A percentile compares a stretch with the other conserved stretches of the same genome.
Conservation (phyloP, 176 grass and related monocot genomes). For the Triticum urartu region DNA sequence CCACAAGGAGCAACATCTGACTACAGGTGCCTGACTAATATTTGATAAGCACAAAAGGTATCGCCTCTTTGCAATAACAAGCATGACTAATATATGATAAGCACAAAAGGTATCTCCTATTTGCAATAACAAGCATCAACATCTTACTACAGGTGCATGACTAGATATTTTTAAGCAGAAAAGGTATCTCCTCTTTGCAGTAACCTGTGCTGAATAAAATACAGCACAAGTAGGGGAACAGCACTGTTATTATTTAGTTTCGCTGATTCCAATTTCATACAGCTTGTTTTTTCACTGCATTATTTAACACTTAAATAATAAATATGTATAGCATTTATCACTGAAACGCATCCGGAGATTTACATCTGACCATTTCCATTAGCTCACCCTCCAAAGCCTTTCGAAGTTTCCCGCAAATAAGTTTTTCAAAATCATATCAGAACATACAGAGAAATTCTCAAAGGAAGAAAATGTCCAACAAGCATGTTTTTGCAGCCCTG, state of each 20-base stretch:
- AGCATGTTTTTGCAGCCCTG: neutral
- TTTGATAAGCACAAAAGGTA: constrained; percentile 21
- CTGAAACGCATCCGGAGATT: neutral
- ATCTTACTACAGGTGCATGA: constrained; percentile 11
- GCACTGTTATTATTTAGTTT: neutral
- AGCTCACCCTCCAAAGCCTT: neutral
- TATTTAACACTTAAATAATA: neutral
- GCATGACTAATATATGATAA: constrained; percentile 24
- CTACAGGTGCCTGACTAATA: constrained; percentile 21
- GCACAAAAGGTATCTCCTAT: neutral
- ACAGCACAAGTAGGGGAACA: neutral
- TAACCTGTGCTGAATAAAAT: neutral
- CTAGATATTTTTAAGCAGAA: constrained; percentile 15
- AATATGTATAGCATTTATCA: neutral
- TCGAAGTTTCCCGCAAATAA: neutral
- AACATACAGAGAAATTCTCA: neutral
- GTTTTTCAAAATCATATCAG: constrained; percentile 1
- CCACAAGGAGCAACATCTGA: neutral
- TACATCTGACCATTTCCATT: neutral
- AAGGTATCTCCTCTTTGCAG: constrained; percentile 6
- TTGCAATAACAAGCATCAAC: neutral
- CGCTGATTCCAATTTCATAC: neutral
- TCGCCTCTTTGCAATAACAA: neutral
- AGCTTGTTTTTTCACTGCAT: neutral
- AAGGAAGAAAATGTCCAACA: neutral